A percentile compares a stretch with the other conserved stretches of the same genome.
phyloP scores from a whole-genome alignment of 768 basidiomycete species.

The Kwoniella sp. region DNA sequence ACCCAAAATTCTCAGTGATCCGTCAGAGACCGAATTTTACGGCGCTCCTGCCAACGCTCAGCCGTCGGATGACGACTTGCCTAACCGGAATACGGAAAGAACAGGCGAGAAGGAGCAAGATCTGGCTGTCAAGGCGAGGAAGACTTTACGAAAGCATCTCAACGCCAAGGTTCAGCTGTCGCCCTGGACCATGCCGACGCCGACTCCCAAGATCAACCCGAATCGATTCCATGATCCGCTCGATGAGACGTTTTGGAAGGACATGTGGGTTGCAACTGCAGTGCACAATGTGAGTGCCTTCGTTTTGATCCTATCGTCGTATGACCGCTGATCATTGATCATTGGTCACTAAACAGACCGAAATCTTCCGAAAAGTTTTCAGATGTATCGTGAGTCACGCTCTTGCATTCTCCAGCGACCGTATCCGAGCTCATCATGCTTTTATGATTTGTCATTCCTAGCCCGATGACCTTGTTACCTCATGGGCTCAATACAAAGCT shows the following conservation, averaged over 20 bases:
- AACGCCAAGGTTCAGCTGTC: slow-evolving; percentile 62
- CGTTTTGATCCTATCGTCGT: too few relatives aligned
- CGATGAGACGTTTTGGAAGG: slow-evolving; percentile 81
- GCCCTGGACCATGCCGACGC: slow-evolving; percentile 67
- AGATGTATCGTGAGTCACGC: slow-evolving; percentile 63
- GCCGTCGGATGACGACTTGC: slow-evolving; percentile 59
- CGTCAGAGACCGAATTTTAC: slow-evolving; percentile 54
- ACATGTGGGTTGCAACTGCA: slow-evolving; percentile 83
- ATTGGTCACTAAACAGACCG: slow-evolving; percentile 64
- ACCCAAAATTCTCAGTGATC: slow-evolving; percentile 36
- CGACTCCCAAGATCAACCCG: slow-evolving; percentile 72
- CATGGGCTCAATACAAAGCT: slow-evolving; percentile 95
- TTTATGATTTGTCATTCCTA: slow-evolving; percentile 20
- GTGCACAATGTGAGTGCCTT: slow-evolving; percentile 73
- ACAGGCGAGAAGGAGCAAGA: slow-evolving; percentile 57
- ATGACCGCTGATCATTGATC: slow-evolving; percentile 4
- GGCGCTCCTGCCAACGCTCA: slow-evolving; percentile 65
- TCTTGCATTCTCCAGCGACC: neutral
- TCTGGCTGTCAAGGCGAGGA: slow-evolving; percentile 60
- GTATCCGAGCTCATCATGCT: neutral
- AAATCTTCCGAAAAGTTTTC: slow-evolving; percentile 94
- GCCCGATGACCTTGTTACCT: slow-evolving; percentile 87
- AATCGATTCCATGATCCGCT: slow-evolving; percentile 87
- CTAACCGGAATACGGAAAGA: slow-evolving; percentile 53
- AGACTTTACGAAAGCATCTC: slow-evolving; percentile 63